Evolutionary conservation across 2,329 filamentous ascomycete species (phyloP).

Genomic region (Colletotrichum sp.): DNA sequence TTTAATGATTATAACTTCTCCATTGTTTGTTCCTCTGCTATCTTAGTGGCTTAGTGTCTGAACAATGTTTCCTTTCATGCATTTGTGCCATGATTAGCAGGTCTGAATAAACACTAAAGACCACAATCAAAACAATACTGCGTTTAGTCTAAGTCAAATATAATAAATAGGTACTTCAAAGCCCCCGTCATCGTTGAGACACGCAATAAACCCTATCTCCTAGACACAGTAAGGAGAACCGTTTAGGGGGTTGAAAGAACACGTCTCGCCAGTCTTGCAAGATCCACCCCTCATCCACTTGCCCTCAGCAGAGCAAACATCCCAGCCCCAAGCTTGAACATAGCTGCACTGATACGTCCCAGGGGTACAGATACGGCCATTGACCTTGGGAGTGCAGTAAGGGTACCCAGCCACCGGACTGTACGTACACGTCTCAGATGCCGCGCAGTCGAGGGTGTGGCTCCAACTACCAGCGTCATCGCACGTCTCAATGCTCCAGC

Average conservation of each 20-base stretch:
- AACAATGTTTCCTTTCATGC: no score
- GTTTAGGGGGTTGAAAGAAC: not conserved
- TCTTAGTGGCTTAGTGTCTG: no score
- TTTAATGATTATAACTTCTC: no score
- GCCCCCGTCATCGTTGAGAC: no score
- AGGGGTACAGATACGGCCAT: not conserved
- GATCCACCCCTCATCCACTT: not conserved
- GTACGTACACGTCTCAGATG: constrained; percentile 6
- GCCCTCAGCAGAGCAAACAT: not conserved
- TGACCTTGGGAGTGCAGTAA: not conserved
- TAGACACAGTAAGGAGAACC: not conserved
- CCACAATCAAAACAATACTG: no score
- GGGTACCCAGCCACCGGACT: constrained; percentile 4
- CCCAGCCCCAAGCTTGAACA: not conserved
- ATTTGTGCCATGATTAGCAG: no score
- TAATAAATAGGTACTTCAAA: no score
- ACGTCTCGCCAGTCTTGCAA: not conserved
- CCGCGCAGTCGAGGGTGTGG: not conserved
- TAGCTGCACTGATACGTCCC: not conserved
- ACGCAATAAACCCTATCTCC: no score
- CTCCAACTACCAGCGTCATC: not conserved
- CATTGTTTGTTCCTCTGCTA: no score
- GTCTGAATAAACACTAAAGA: no score
- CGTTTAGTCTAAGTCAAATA: no score
- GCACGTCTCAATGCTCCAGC: constrained; percentile 12